Conservation (phyloP, 345 rosid genomes). For the Moricandia moricandioides region DNA sequence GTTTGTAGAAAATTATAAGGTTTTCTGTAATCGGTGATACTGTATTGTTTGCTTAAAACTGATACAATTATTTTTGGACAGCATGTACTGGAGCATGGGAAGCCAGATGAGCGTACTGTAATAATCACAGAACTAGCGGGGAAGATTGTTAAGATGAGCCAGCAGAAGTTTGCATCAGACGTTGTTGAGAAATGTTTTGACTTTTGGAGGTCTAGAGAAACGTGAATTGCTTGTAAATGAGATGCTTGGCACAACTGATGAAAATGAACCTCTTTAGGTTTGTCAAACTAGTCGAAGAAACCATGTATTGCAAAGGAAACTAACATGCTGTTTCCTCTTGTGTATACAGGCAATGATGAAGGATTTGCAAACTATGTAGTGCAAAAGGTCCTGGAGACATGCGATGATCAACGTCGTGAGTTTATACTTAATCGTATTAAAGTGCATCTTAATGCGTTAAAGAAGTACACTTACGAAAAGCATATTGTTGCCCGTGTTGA, state of each 20-base stretch:
- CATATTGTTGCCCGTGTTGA: slow-evolving; percentile 95
- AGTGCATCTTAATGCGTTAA: slow-evolving; percentile 79
- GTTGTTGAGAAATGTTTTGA: slow-evolving; percentile 85
- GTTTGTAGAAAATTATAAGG: slow-evolving; percentile 41
- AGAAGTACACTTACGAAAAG: slow-evolving; percentile 95
- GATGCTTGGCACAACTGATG: slow-evolving; percentile 93
- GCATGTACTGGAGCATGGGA: slow-evolving; percentile 97
- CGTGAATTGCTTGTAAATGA: slow-evolving; percentile 75
- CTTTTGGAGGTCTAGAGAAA: slow-evolving; percentile 70
- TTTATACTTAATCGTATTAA: slow-evolving; percentile 80
- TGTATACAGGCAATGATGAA: slow-evolving; percentile 81
- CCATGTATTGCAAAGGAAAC: background rate
- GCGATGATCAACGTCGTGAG: slow-evolving; percentile 86
- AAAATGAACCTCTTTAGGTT: slow-evolving; percentile 98
- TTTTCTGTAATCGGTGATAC: background rate
- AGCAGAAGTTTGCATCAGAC: slow-evolving; percentile 94
- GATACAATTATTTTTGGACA: slow-evolving; percentile 23
- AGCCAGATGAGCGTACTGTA: slow-evolving; percentile 73
- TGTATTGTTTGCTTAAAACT: background rate
- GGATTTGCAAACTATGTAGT: slow-evolving; percentile 97
- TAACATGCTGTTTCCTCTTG: background rate
- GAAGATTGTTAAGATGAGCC: slow-evolving; percentile 90
- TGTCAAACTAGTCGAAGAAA: background rate
- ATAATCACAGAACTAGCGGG: slow-evolving; percentile 73
- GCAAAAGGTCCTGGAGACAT: slow-evolving; percentile 93